Conservation (phyloP, 2,329 filamentous ascomycete genomes). For the Zymoseptoria ardabiliae region DNA sequence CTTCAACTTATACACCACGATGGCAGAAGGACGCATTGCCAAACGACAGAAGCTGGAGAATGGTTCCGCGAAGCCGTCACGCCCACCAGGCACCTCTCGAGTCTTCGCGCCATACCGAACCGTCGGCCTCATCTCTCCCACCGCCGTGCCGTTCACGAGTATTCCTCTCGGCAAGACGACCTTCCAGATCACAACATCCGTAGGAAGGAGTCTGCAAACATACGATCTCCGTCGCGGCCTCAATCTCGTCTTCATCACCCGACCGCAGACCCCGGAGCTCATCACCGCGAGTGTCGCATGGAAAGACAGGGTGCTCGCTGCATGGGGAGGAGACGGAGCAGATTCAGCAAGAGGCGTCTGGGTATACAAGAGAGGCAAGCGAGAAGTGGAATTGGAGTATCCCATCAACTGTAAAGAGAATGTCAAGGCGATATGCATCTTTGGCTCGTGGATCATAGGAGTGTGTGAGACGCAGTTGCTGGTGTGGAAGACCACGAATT, state of each 20-base stretch:
- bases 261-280: slow-evolving; percentile 75
- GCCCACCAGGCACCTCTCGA: slow-evolving; percentile 47
- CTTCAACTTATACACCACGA: not conserved
- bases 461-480: slow-evolving; percentile 70
- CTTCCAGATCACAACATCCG: slow-evolving; percentile 94
- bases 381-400: slow-evolving; percentile 64
- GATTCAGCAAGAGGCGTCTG: slow-evolving; percentile 63
- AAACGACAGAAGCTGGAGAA: slow-evolving; percentile 66
- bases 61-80: slow-evolving; percentile 19
- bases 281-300: slow-evolving; percentile 85
- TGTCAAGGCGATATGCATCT: slow-evolving; percentile 69
- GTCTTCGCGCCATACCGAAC: slow-evolving; percentile 96
- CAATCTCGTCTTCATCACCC: slow-evolving; percentile 86
- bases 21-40: slow-evolving; percentile 18
- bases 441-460: slow-evolving; percentile 86
- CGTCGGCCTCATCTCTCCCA: slow-evolving; percentile 86
- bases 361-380: slow-evolving; percentile 87
- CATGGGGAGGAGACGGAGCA: slow-evolving; percentile 63
- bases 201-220: slow-evolving; percentile 83
- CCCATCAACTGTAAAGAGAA: slow-evolving; percentile 61
- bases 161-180: slow-evolving; percentile 86
- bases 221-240: slow-evolving; percentile 89
- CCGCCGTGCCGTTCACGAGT: slow-evolving; percentile 79
- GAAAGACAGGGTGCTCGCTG: slow-evolving; percentile 81
- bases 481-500: slow-evolving; percentile 76